Evolutionary conservation across 192 early-diverging fungal species (phyloP).

Genomic region (Backusella tarrabulga): DNA sequence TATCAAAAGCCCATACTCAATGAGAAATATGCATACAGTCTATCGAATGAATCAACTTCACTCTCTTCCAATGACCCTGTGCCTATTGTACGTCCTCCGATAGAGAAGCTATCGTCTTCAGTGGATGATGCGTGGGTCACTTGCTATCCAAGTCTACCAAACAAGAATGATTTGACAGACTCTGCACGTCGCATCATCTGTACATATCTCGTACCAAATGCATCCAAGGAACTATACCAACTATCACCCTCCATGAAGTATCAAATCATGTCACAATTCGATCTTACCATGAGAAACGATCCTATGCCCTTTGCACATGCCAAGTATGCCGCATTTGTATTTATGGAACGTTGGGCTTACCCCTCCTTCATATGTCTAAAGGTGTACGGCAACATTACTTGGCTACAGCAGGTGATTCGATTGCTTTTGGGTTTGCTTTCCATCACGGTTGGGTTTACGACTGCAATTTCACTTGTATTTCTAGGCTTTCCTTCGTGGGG

Average conservation of each 20-base stretch:
- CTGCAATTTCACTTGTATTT: constrained; percentile 50
- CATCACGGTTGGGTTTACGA: constrained; percentile 49
- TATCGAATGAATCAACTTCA: not conserved
- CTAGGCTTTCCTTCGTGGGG: constrained; percentile 40
- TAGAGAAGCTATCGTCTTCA: not conserved
- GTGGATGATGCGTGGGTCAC: not conserved
- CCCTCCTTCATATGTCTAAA: constrained; percentile 53
- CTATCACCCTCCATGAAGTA: constrained; percentile 28
- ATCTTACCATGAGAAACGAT: constrained; percentile 34
- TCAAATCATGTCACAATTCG: not conserved
- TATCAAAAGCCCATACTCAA: not conserved
- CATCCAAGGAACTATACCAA: constrained; percentile 40
- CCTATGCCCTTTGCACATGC: constrained; percentile 53
- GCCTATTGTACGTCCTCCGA: not conserved
- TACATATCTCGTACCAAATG: constrained; percentile 46
- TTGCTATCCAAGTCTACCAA: constrained; percentile 7
- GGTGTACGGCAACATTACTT: constrained; percentile 53
- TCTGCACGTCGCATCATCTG: constrained; percentile 54
- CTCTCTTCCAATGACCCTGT: not conserved
- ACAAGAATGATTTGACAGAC: constrained; percentile 14
- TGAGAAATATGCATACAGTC: not conserved
- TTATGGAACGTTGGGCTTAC: constrained; percentile 49
- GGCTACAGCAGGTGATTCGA: constrained; percentile 41
- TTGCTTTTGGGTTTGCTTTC: constrained; percentile 45
- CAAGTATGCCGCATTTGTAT: constrained; percentile 46